phyloP scores from a whole-genome alignment of 192 early-diverging fungal species.

The Rhizophagus sp. region DNA sequence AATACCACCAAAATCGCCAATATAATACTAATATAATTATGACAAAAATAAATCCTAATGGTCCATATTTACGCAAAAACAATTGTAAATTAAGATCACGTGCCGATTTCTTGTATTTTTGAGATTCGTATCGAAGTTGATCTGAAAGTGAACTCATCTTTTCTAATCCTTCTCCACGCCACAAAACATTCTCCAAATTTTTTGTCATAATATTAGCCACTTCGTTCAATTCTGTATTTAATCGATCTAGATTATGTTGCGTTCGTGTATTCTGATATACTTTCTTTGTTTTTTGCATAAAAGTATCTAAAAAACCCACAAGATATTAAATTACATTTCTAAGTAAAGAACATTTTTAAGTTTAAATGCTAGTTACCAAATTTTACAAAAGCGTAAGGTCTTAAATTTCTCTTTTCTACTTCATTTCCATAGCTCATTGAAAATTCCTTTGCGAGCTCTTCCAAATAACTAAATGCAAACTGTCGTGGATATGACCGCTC shows the following conservation, averaged over 20 bases:
- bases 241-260: constrained; percentile 85
- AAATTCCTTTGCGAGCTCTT: constrained; percentile 95
- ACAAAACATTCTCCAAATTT: constrained; percentile 95
- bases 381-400: constrained; percentile 97
- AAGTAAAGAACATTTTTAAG: background rate
- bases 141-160: constrained; percentile 46
- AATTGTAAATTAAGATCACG: constrained; percentile 85
- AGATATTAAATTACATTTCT: background rate
- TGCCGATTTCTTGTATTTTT: constrained; percentile 85
- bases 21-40: constrained; percentile 85
- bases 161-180: constrained; percentile 83
- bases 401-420: constrained; percentile 74
- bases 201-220: constrained; percentile 98
- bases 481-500: constrained; percentile 90
- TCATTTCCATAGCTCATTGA: constrained; percentile 90
- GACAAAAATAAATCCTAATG: constrained; percentile 73
- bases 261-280: constrained; percentile 95
- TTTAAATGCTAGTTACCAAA: constrained; percentile 64
- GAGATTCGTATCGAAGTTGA: constrained; percentile 36
- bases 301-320: constrained; percentile 68
- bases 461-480: constrained; percentile 93
- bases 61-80: constrained; percentile 94
- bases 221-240: constrained; percentile 95
- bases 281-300: constrained; percentile 97
- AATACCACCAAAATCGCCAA: constrained; percentile 57